Conservation (phyloP, 179 eudicot species). For the Patellifolia procumbens region DNA sequence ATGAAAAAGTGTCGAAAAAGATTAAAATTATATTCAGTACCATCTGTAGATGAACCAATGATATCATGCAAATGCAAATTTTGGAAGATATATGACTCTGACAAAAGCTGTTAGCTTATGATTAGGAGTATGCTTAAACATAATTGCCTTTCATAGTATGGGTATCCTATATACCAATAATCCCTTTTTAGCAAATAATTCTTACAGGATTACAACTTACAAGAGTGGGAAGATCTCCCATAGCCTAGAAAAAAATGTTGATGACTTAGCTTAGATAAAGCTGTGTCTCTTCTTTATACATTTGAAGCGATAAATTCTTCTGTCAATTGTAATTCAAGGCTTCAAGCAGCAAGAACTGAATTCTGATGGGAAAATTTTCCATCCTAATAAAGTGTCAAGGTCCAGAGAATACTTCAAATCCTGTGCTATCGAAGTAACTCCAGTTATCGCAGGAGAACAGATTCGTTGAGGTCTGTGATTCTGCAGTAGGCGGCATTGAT, state of each 20-base stretch:
- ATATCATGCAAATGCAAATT: constrained; percentile 1
- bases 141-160: constrained; percentile 29
- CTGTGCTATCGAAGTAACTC: constrained; percentile 52
- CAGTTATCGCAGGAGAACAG: constrained; percentile 43
- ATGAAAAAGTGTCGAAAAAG: neutral
- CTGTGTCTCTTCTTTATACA: constrained; percentile 20
- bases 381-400: constrained; percentile 27
- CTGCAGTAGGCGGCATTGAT: constrained; percentile 40
- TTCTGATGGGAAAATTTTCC: constrained; percentile 13
- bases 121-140: constrained; percentile 14
- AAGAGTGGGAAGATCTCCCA: constrained; percentile 1
- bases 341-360: constrained; percentile 14
- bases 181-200: constrained; percentile 18
- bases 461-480: constrained; percentile 35
- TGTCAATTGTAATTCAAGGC: constrained; percentile 4
- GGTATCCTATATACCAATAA: constrained; percentile 27
- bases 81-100: neutral
- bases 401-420: constrained; percentile 42
- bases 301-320: constrained; percentile 6
- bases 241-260: constrained; percentile 15
- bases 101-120: constrained; percentile 9
- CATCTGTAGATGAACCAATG: constrained; percentile 13
- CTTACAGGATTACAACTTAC: constrained; percentile 25
- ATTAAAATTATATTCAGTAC: constrained; percentile 2
- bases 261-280: neutral